These are phyloP conservation scores for Anastatica hierochuntica DNA, from an alignment of 345 rosid species.

Conservation along the genomic window DNA sequence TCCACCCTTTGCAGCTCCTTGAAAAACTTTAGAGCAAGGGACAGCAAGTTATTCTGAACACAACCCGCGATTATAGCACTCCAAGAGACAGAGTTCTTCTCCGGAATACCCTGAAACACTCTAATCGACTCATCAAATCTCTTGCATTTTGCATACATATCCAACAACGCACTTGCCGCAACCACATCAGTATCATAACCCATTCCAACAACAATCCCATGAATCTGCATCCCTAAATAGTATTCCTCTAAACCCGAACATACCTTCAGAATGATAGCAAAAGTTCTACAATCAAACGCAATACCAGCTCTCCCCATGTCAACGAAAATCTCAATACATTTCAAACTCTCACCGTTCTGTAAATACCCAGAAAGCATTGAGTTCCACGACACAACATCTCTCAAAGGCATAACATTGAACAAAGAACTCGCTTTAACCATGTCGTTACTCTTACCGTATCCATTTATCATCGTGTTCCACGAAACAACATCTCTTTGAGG, in stretches of 20 bases:
- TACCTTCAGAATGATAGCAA: slow-evolving; percentile 54
- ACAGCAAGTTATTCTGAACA: slow-evolving; percentile 46
- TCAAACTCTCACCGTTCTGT: slow-evolving; percentile 42
- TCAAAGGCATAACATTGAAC: slow-evolving; percentile 49
- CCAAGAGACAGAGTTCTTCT: slow-evolving; percentile 74
- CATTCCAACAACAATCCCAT: slow-evolving; percentile 39
- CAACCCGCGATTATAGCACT: slow-evolving; percentile 78
- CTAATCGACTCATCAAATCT: slow-evolving; percentile 43
- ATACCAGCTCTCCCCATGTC: slow-evolving; percentile 45
- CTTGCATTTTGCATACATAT: slow-evolving; percentile 83
- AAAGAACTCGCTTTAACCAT: slow-evolving; percentile 40
- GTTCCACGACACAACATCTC: slow-evolving; percentile 86
- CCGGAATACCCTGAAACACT: slow-evolving; percentile 50
- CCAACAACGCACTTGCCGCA: slow-evolving; percentile 69
- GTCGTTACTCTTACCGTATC: slow-evolving; percentile 40
- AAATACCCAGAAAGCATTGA: slow-evolving; percentile 70
- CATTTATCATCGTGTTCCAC: slow-evolving; percentile 58
- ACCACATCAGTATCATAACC: slow-evolving; percentile 60
- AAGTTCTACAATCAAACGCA: slow-evolving; percentile 40
- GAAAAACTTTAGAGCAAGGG: slow-evolving; percentile 49
- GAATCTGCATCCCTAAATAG: slow-evolving; percentile 58
- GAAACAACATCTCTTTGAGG: slow-evolving; percentile 53
- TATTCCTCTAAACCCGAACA: slow-evolving; percentile 42
- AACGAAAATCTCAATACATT: slow-evolving; percentile 37
- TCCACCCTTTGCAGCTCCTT: slow-evolving; percentile 55